Evolutionary conservation across 139 green algal genomes (phyloP).

Genomic region (Limnomonas spitsbergensis): DNA sequence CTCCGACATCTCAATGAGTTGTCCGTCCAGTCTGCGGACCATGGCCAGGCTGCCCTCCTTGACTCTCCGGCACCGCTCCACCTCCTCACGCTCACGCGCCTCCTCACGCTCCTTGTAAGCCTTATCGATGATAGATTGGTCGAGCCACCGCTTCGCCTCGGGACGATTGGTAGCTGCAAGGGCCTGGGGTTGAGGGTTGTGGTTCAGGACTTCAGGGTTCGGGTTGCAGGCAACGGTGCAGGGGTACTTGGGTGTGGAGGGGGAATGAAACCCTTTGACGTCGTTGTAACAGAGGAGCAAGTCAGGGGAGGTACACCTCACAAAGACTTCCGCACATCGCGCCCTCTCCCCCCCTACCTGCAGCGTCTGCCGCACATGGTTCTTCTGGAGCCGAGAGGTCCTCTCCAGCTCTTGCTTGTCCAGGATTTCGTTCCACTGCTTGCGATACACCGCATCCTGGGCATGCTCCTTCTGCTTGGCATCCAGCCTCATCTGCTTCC

Average conservation of each 20-base stretch:
- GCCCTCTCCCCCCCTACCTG: no score
- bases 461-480: not conserved
- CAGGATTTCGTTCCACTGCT: conserved; percentile 2
- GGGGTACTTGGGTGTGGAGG: not conserved
- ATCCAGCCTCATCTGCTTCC: conserved; percentile 6
- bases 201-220: no score
- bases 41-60: not conserved
- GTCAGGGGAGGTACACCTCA: no score
- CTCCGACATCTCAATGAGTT: not conserved
- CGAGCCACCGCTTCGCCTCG: conserved; percentile 13
- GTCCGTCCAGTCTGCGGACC: not conserved
- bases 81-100: not conserved
- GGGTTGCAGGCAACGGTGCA: no score
- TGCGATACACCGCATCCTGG: not conserved
- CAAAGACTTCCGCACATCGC: no score
- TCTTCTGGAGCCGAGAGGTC: not conserved
- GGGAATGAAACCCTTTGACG: no score
- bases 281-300: no score
- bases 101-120: conserved; percentile 3
- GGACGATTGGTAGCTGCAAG: not conserved
- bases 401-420: conserved; percentile 14
- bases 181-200: no score
- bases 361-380: not conserved
- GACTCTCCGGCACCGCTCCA: not conserved
- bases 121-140: conserved; percentile 7